Percentiles rank a stretch among this genome's conserved stretches.
Evolutionary conservation across 345 rosid genomes (phyloP).

Genomic region (Sonneratia caseolaris): DNA sequence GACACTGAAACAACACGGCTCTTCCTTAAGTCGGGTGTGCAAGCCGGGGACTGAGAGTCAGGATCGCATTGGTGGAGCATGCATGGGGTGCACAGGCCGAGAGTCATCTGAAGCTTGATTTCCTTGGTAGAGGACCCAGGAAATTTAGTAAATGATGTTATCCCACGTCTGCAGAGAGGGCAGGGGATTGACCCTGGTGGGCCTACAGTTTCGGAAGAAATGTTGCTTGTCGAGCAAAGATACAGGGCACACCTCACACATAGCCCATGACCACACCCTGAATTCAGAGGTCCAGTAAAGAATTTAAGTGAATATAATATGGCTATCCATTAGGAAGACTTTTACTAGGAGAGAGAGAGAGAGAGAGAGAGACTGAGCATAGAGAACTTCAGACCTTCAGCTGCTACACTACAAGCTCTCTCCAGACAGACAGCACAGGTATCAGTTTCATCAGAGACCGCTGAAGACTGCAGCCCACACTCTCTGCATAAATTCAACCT

Average conservation of each 20-base stretch:
- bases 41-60: slow-evolving; percentile 45
- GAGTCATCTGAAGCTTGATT: slow-evolving; percentile 53
- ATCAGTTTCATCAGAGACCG: slow-evolving; percentile 20
- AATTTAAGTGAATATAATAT: neutral
- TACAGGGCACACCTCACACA: slow-evolving; percentile 92
- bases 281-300: slow-evolving; percentile 6
- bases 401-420: slow-evolving; percentile 63
- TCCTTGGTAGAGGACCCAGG: slow-evolving; percentile 61
- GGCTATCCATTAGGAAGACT: neutral
- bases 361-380: neutral
- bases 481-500: slow-evolving; percentile 37
- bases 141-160: slow-evolving; percentile 55
- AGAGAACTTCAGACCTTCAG: slow-evolving; percentile 44
- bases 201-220: slow-evolving; percentile 46
- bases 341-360: neutral
- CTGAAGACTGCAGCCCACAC: slow-evolving; percentile 30
- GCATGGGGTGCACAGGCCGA: slow-evolving; percentile 86
- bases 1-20: slow-evolving; percentile 67
- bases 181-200: slow-evolving; percentile 93
- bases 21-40: slow-evolving; percentile 50
- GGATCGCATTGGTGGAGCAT: slow-evolving; percentile 68
- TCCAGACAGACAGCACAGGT: slow-evolving; percentile 82
- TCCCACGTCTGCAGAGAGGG: slow-evolving; percentile 90
- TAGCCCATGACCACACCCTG: slow-evolving; percentile 93
- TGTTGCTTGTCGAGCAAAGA: slow-evolving; percentile 78